Base-by-base conservation (phyloP, 2,329 filamentous ascomycete genomes). In the Colletotrichum limetticola region DNA sequence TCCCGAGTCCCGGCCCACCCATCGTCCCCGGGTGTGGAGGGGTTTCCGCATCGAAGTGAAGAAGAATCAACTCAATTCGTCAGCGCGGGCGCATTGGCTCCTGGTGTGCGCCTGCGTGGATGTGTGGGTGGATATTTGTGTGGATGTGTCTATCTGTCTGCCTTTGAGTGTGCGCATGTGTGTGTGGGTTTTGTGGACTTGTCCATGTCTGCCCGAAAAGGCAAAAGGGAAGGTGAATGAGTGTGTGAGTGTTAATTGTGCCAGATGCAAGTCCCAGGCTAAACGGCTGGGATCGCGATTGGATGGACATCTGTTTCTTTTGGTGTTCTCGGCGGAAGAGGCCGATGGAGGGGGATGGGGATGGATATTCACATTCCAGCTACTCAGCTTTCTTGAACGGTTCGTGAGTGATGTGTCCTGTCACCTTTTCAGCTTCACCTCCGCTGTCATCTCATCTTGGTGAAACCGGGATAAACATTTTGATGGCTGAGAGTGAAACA, bases 271-370 rank as follows among this genome's bases (percentile, higher is more conserved):
- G 52, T 30, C 59, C 37, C 66, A 64, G 59, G 59, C 59, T 55
- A 55, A 69, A 53, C 58, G 52, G 42, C 24, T 28, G 65, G 19
- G 24, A 68, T 63, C 58, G 69, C 66, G 59, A 64, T 64, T 72
- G 65, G 69, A 30, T 30, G 19, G 56, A 26, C 22, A 12, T n/a
- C 14, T 49, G 16, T 12, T 32, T 62, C 19, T 22, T 16, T 56
- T 58, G 19, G 53, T 55, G n/a, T 8, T 28, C 24, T 46, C 58
- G 69, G 37, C 69, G 24, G 37, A 2, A 30, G 37, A 19, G 6
- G 24, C 24, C 28, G 37, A 55, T 35, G 46, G 60, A 35, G 12
- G 9, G 14, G 19, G 28, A 16, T 30, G 28, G 28, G 35, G 35
- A 8, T 42, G n/a, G 64, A 37, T n/a, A 19, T 30, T 16, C 55